Evolutionary conservation across 1,284 basidiomycete genomes (phyloP).

Genomic region (Apiotrichum siamense): DNA sequence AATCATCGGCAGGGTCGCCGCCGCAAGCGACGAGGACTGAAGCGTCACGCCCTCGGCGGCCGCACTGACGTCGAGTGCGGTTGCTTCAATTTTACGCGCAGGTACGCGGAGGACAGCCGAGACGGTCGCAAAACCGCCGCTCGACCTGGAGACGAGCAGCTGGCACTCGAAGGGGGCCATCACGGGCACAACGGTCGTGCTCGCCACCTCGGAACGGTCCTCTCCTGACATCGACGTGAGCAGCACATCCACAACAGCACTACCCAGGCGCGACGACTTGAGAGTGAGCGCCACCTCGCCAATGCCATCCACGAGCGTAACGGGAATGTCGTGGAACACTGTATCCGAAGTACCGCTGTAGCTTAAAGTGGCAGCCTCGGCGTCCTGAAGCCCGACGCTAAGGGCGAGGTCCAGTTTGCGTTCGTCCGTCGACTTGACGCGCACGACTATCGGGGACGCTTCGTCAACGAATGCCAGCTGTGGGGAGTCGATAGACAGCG

Average conservation of each 20-base stretch:
- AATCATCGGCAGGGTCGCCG: not conserved
- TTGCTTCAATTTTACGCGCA: not conserved
- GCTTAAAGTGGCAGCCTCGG: constrained; percentile 55
- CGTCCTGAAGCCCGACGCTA: constrained; percentile 70
- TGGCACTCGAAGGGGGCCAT: constrained; percentile 25
- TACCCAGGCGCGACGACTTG: constrained; percentile 9
- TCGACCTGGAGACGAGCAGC: constrained; percentile 9
- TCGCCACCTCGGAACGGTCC: constrained; percentile 13
- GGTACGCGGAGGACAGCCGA: constrained; percentile 7
- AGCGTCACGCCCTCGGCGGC: constrained; percentile 15
- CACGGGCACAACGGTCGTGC: constrained; percentile 28
- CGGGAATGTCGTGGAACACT: constrained; percentile 22
- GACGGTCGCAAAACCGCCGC: not conserved
- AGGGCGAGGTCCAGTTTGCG: constrained; percentile 61
- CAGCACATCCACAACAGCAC: constrained; percentile 29
- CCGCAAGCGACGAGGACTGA: constrained; percentile 7
- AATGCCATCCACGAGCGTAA: constrained; percentile 15
- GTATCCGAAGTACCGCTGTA: constrained; percentile 15
- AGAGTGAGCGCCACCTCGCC: constrained; percentile 17
- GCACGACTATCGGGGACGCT: constrained; percentile 61
- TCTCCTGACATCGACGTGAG: not conserved
- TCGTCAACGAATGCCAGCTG: constrained; percentile 71
- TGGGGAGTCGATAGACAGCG: constrained; percentile 55
- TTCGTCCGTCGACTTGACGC: constrained; percentile 56
- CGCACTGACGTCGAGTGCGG: not conserved